phyloP scores from a whole-genome alignment of 352 stramenopile species.

The Globisporangium alternatum region DNA sequence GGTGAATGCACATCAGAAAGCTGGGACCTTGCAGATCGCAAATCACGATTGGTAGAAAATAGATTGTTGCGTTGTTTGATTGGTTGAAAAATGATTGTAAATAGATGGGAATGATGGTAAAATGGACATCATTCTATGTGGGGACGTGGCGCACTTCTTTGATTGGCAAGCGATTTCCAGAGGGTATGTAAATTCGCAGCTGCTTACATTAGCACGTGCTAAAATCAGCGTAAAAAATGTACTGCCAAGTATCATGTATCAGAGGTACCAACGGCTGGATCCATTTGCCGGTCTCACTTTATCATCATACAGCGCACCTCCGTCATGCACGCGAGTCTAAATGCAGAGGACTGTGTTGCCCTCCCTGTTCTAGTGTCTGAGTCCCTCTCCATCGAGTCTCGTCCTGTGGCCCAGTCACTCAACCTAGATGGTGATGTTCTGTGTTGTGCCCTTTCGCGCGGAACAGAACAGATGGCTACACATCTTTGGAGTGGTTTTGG shows the following conservation, averaged over 20 bases:
- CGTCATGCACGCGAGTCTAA: not conserved
- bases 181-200: not conserved
- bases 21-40: slow-evolving; percentile 7
- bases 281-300: not conserved
- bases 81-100: slow-evolving; percentile 4
- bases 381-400: not conserved
- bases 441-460: not conserved
- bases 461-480: not conserved
- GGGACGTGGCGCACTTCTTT: not conserved
- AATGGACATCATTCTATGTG: slow-evolving; percentile 3
- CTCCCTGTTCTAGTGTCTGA: not conserved
- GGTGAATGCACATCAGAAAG: slow-evolving; percentile 7
- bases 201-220: not conserved
- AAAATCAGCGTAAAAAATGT: not conserved
- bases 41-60: slow-evolving; percentile 13
- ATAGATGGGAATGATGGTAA: slow-evolving; percentile 1
- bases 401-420: not conserved
- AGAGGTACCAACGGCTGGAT: not conserved
- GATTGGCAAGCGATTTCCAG: not conserved
- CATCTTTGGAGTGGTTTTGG: not conserved
- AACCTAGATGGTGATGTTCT: not conserved
- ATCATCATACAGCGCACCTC: not conserved
- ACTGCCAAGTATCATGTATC: not conserved
- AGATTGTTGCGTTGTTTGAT: not conserved
- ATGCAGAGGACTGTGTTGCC: not conserved